Evolutionary conservation across 176 grass and related monocot species (phyloP).

Genomic region (Hsuehochloa calcarea): DNA sequence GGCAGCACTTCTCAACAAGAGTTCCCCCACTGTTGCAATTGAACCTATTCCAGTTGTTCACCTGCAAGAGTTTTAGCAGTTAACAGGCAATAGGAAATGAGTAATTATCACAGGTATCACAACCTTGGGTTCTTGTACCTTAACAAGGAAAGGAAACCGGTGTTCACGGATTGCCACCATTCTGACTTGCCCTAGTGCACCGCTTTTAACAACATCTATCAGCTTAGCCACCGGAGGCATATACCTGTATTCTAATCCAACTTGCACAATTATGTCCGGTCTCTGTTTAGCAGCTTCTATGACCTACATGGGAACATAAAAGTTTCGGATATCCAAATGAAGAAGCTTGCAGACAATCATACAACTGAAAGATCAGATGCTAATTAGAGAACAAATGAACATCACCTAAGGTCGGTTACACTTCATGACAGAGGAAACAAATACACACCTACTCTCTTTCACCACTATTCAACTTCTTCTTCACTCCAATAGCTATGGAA

Average conservation of each 20-base stretch:
- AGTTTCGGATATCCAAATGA: conserved; percentile 10
- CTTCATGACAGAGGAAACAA: neutral
- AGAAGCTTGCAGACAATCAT: neutral
- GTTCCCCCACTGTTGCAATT: conserved; percentile 92
- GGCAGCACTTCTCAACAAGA: conserved; percentile 93
- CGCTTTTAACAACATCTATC: conserved; percentile 76
- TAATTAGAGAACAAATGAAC: neutral
- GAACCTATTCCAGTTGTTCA: conserved; percentile 96
- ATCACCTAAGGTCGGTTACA: neutral
- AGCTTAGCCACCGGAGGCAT: conserved; percentile 95
- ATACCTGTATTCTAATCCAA: conserved; percentile 95
- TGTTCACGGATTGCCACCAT: conserved; percentile 93
- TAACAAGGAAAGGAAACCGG: conserved; percentile 96
- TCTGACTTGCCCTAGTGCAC: conserved; percentile 70
- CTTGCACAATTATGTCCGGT: conserved; percentile 73
- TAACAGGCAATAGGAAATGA: conserved; percentile 23
- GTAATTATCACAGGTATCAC: neutral
- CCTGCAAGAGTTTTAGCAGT: conserved; percentile 48
- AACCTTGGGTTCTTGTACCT: conserved; percentile 43
- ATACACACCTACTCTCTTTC: neutral
- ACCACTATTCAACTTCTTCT: no score
- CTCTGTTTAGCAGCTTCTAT: conserved; percentile 66
- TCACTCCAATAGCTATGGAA: no score
- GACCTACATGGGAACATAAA: conserved; percentile 39
- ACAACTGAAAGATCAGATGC: neutral